Evolutionary conservation across 2,329 filamentous ascomycete genomes (phyloP).

Genomic region (Verticillium nubilum): DNA sequence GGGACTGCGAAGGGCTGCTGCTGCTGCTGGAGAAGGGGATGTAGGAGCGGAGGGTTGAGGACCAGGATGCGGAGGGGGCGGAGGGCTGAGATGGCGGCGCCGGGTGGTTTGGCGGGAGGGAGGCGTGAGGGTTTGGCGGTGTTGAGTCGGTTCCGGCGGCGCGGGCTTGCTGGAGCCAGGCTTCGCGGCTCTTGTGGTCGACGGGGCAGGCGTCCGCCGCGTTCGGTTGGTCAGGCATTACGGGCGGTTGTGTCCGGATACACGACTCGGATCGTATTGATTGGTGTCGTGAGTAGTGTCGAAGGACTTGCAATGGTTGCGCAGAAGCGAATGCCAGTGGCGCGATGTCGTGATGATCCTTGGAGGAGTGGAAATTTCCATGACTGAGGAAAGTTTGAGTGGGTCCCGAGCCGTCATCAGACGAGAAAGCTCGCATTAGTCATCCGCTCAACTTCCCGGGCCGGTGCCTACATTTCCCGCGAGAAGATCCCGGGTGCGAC

Average conservation of each 20-base stretch:
- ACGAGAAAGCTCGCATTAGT: background rate
- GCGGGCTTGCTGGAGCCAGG: constrained; percentile 72
- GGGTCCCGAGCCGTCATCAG: background rate
- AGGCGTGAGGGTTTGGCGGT: constrained; percentile 19
- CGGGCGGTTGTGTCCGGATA: background rate
- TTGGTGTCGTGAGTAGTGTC: background rate
- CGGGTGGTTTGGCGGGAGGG: constrained; percentile 18
- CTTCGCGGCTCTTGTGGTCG: constrained; percentile 81
- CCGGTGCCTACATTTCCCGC: background rate
- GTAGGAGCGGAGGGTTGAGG: constrained; percentile 34
- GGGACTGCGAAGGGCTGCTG: constrained; percentile 19
- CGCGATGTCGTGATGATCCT: background rate
- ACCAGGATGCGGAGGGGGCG: constrained; percentile 31
- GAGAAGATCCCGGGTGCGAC: background rate
- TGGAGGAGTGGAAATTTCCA: background rate
- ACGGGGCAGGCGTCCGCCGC: constrained; percentile 64
- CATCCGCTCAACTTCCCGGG: background rate
- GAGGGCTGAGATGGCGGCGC: constrained; percentile 11
- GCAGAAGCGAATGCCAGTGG: background rate
- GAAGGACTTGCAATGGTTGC: background rate
- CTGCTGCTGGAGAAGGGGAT: constrained; percentile 32
- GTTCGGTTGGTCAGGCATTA: background rate
- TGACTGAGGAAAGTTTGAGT: background rate
- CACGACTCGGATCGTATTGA: background rate
- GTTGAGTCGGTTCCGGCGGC: constrained; percentile 29